These are phyloP conservation scores for Stentor coeruleus DNA, from an alignment of 73 alveolate genomes.

Conservation along the genomic window DNA sequence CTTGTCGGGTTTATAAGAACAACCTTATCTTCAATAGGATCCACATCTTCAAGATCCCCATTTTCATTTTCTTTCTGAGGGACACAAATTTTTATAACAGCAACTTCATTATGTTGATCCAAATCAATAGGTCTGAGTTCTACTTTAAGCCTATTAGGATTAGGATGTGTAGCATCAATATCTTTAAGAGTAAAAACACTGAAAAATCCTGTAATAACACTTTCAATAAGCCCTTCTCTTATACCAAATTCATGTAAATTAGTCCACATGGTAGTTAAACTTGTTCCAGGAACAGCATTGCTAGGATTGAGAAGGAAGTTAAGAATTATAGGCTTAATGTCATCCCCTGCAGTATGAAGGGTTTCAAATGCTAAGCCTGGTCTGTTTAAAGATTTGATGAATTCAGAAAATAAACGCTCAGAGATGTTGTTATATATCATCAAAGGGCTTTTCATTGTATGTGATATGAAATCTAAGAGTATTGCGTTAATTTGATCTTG, in stretches of 20 bases:
- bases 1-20: constrained; percentile 43
- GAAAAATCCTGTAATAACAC: constrained; percentile 4
- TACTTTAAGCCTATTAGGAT: neutral
- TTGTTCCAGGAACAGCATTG: neutral
- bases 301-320: neutral
- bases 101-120: constrained; percentile 46
- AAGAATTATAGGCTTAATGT: neutral
- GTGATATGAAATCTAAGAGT: neutral
- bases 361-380: constrained; percentile 34
- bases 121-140: constrained; percentile 23
- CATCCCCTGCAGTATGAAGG: constrained; percentile 22
- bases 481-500: constrained; percentile 3
- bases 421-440: neutral
- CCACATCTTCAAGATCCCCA: constrained; percentile 45
- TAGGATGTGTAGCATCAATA: constrained; percentile 34
- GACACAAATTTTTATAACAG: constrained; percentile 49
- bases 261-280: neutral
- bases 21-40: constrained; percentile 44
- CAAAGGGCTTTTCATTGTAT: neutral
- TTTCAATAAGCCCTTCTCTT: constrained; percentile 26
- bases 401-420: neutral
- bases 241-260: constrained; percentile 19
- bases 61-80: constrained; percentile 29
- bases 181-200: constrained; percentile 40
- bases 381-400: neutral